These are phyloP conservation scores for Cercophora scortea DNA, from an alignment of 495 filamentous ascomycete genomes.

Conservation along the genomic window DNA sequence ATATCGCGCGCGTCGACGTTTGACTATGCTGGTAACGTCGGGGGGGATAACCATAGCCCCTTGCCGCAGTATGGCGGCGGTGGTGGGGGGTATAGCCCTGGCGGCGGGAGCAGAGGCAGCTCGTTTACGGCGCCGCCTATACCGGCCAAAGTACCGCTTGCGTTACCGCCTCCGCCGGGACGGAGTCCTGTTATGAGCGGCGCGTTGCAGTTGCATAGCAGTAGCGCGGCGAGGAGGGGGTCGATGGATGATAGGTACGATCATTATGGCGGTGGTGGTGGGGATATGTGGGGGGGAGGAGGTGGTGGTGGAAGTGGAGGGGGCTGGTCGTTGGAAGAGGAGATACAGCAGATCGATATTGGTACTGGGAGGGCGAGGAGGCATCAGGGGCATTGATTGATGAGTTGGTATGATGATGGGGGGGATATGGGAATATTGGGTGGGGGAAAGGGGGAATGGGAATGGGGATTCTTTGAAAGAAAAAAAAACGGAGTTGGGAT, in stretches of 20 bases:
- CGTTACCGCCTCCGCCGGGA: conserved; percentile 10
- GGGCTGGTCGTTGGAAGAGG: conserved; percentile 60
- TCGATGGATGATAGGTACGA: conserved; percentile 11
- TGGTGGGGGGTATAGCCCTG: conserved; percentile 2
- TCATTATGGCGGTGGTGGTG: conserved; percentile 13
- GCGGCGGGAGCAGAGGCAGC: background rate
- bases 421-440: too few species aligned
- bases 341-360: conserved; percentile 78
- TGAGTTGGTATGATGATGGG: too few species aligned
- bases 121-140: conserved; percentile 36
- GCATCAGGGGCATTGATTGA: background rate
- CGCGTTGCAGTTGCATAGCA: conserved; percentile 28
- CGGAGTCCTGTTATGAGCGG: conserved; percentile 31
- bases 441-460: too few species aligned
- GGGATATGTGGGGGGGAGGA: conserved; percentile 25
- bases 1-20: conserved; percentile 35
- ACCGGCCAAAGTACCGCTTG: conserved; percentile 67
- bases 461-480: too few species aligned
- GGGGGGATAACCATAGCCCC: conserved; percentile 32
- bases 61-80: background rate
- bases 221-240: conserved; percentile 16
- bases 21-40: conserved; percentile 18
- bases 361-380: conserved; percentile 43
- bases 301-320: conserved; percentile 30
- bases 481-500: too few species aligned